Base-by-base conservation (phyloP, 202 grass and related monocot genomes). In the Panicum virgatum region DNA sequence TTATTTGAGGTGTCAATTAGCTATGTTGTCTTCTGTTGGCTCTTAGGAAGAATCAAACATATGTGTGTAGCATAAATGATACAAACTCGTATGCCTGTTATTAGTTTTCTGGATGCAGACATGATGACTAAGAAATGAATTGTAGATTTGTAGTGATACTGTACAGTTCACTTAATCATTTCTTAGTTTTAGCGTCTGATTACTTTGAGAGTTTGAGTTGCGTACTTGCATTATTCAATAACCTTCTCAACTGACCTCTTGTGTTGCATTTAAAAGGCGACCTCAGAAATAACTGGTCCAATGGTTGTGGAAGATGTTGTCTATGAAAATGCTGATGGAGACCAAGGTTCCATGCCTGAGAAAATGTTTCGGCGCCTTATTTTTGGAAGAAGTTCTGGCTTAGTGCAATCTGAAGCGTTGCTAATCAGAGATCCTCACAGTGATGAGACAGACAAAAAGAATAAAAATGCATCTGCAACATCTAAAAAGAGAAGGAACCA, bases 381-480 rank as follows among this genome's bases (percentile, higher is more conserved):
- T 75, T 98, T 98, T 81, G 91, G 91, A 63, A 88, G 96, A 93
- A 98, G 89, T 91, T 85, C 83, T 57, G 85, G 89, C 58, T 95
- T 98, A 85, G 84, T 98, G 80, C 96, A 98, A 86, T 98, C 96
- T 79, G 96, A 98, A 86, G 90, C 92, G 63, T 85, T 95, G 84
- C 26, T 95, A 58, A 74, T 83, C 29, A 90, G 69, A 80, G 73
- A 89, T 58, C 9, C 47, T 45, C 48, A 23, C 22, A 51, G 53
- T 77, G 68, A 82, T 3, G 85, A 82, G 67, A 45, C 29, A 47
- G 81, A 91, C 22, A 87, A 40, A 72, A 92, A 88, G 36, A 87
- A 65, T 75, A 90, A 72, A 77, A 82, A 11, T 51, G 81, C 57
- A 73, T 65, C 80, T 78, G 69, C 87, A 57, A 51, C 53, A 81